Base-by-base conservation (phyloP, 73 alveolate genomes). In the Tetrahymena malaccensis region DNA sequence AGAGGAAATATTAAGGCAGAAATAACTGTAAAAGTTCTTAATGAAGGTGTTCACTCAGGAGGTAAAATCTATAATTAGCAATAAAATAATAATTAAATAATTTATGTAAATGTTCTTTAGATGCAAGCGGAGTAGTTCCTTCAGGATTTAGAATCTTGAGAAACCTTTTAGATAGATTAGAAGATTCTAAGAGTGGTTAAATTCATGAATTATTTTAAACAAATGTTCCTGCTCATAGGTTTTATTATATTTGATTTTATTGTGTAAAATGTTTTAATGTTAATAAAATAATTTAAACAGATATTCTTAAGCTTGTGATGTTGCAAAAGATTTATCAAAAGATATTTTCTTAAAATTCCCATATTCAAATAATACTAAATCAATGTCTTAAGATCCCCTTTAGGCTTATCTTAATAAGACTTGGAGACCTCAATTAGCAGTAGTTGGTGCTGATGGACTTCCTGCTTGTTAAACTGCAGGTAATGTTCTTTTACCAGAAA, bases 61-160 rank as follows among this genome's bases (percentile, higher is more conserved):
- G 89, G 89, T 70, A 70, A 40, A 40, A 70, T 70, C 8, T 7
- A 19, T 4, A 7, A 58, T 70, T 70, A 8, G 21, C 12, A 27
- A 70, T 12, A 70, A 27, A 70, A 19, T 7, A 70, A 31, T 43
- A 70, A n/a, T n/a, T n/a, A n/a, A n/a, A n/a, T n/a, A 25, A 70
- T 70, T 70, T 70, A 22, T 70, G 19, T 25, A 27, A n/a, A 70
- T 27, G 10, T n/a, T 56, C 1, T 22, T 22, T 70, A 70, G 96
- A 96, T 27, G 98, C 97, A 8, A 96, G 98, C 10, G 99, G 99
- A 50, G 96, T 97, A 16, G 98, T 98, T 43, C 99, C 99, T 35
- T 99, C 98, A 85, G 96, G 99, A 16, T 99, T 98, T 95, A 95
- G 99, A 57, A 95, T 99, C 21, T 97, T 97, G 31, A 97, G 99